A percentile compares a stretch with the other conserved stretches of the same genome.
These are phyloP conservation scores for Rhizoctonia solani DNA, from an alignment of 1,284 basidiomycete species.

Conservation along the genomic window DNA sequence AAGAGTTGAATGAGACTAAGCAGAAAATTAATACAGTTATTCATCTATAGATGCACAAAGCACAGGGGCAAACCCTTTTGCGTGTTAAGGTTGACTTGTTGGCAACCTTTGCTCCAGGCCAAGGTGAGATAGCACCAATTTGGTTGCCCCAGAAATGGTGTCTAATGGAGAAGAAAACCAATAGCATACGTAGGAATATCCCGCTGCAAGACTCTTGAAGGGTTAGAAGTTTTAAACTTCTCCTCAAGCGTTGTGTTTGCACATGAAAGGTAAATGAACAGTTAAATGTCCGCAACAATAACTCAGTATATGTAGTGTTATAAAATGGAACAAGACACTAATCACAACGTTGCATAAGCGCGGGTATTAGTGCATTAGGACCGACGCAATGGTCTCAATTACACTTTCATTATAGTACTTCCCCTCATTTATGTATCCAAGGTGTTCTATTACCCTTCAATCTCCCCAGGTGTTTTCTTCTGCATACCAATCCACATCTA, in stretches of 20 bases:
- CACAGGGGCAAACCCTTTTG: slow-evolving; percentile 81
- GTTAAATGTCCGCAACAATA: no score
- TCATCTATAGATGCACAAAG: slow-evolving; percentile 75
- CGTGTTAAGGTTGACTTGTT: slow-evolving; percentile 71
- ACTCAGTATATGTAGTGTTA: no score
- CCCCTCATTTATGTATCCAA: no score
- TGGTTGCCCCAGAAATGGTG: not conserved
- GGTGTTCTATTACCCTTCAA: no score
- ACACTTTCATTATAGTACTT: no score
- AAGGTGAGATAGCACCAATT: slow-evolving; percentile 37
- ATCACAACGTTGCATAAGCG: no score
- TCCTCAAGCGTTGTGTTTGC: slow-evolving; percentile 35
- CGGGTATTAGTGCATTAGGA: no score
- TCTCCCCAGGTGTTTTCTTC: no score
- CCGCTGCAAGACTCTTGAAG: slow-evolving; percentile 42
- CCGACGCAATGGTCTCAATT: no score
- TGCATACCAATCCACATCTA: no score
- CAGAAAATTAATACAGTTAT: not conserved
- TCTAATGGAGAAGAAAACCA: not conserved
- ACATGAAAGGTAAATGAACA: slow-evolving; percentile 7
- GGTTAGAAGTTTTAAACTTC: slow-evolving; percentile 44
- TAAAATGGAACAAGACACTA: no score
- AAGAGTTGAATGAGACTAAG: no score
- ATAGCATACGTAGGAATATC: slow-evolving; percentile 46
- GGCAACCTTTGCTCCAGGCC: slow-evolving; percentile 77